phyloP scores from a whole-genome alignment of 352 stramenopile species.

The Pythium pyrilobum region DNA sequence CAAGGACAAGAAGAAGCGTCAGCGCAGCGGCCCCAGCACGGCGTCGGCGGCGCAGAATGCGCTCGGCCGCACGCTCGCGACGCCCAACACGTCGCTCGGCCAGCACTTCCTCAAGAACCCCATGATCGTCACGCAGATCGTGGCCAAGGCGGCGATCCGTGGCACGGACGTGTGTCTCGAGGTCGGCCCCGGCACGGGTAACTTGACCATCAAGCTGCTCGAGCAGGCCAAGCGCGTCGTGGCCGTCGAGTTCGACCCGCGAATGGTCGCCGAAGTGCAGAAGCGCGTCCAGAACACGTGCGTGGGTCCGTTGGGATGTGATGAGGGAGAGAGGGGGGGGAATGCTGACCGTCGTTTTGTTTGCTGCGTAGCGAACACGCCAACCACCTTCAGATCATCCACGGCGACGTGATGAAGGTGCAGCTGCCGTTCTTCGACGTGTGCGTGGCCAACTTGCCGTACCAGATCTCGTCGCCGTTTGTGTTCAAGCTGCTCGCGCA shows the following conservation, averaged over 20 bases:
- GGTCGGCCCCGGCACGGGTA: slow-evolving; percentile 97
- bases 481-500: slow-evolving; percentile 99
- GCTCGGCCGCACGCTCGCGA: slow-evolving; percentile 89
- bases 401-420: slow-evolving; percentile 99
- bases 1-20: slow-evolving; percentile 89
- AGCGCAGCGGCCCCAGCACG: slow-evolving; percentile 52
- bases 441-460: slow-evolving; percentile 99
- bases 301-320: neutral
- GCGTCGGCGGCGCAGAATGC: slow-evolving; percentile 71
- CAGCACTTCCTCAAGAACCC: slow-evolving; percentile 99
- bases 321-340: neutral
- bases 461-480: slow-evolving; percentile 98
- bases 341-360: neutral
- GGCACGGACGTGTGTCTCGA: slow-evolving; percentile 96
- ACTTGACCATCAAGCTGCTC: slow-evolving; percentile 98
- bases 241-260: slow-evolving; percentile 97
- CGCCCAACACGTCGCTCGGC: slow-evolving; percentile 95
- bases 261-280: slow-evolving; percentile 99
- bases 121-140: slow-evolving; percentile 96
- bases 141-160: slow-evolving; percentile 95
- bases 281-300: slow-evolving; percentile 98
- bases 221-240: slow-evolving; percentile 96
- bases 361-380: slow-evolving; percentile 62
- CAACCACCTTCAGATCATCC: slow-evolving; percentile 97
- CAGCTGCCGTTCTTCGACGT: slow-evolving; percentile 99